Evolutionary conservation across 176 grass and related monocot genomes (phyloP), one percentile per base, ranked within the genome.

Genomic region (Ensete glaucum): DNA sequence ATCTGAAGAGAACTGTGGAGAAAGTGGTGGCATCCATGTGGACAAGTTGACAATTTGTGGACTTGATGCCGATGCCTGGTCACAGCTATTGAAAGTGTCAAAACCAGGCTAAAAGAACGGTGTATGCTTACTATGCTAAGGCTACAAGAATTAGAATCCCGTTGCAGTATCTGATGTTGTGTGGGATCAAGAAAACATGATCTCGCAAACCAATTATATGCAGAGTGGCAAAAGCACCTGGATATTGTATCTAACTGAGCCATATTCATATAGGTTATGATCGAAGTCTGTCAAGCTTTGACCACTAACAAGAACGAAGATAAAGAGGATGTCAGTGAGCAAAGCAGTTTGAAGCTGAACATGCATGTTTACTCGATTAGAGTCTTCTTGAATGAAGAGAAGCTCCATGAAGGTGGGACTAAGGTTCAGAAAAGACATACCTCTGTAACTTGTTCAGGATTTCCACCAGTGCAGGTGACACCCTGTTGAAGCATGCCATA

Each of bases 181-280:
- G 34, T 43, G 34, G 34, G 34, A 43, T 43, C 34, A 43, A 43
- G 34, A 43, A 43, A 43, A 43, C 34, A 43, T 43, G 34, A 43
- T 43, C 4, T 4, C 34, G 34, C 34, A 43, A 43, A 43, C 34
- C 1, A 57, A 29, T 76, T 24, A 67, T 4, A 15, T n/a, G 70
- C 26, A 43, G 53, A 20, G 10, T 50, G 7, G 24, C 29, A 57
- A 14, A 53, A 51, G 60, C 82, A 92, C 94, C 90, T 89, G 84
- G 25, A 98, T 66, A 58, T 94, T 80, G 12, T 94, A 99, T 16
- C 79, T 73, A 78, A 94, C 81, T 2, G 86, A 89, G 15, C 90
- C 95, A 2, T 89, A 78, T 69, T 98, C 95, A 82, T 85, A 91
- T 43, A 91, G 88, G 58, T 84, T 94, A 58, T 98, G 90, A 73